A percentile compares a stretch with the other conserved stretches of the same genome.
Conservation (phyloP, 2,329 filamentous ascomycete genomes). For the Botrytis porri region DNA sequence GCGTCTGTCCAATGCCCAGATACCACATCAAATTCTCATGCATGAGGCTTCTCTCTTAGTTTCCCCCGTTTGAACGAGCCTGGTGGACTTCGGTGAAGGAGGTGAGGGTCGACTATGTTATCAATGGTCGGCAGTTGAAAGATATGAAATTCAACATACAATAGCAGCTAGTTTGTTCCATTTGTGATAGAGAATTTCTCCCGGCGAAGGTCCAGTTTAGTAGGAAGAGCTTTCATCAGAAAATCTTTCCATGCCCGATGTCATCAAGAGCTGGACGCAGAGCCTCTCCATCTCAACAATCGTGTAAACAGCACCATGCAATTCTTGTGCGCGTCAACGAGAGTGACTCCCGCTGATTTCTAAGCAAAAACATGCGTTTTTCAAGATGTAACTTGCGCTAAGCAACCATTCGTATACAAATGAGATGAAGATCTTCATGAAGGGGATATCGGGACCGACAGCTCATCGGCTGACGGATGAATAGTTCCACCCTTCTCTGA, state of each 20-base stretch:
- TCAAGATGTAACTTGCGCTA: neutral
- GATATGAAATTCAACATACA: neutral
- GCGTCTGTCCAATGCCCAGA: neutral
- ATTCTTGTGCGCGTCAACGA: neutral
- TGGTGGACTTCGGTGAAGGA: neutral
- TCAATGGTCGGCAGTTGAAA: neutral
- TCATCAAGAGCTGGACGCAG: neutral
- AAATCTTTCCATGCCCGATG: neutral
- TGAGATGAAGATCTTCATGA: neutral
- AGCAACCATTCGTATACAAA: neutral
- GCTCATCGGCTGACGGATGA: neutral
- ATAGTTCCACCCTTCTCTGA: neutral
- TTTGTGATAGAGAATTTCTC: neutral
- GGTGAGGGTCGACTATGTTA: neutral
- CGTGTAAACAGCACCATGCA: neutral
- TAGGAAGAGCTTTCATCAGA: neutral
- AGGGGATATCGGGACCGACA: too few species aligned
- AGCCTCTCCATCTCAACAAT: neutral
- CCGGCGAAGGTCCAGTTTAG: neutral
- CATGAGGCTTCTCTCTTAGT: neutral
- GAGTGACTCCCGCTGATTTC: neutral
- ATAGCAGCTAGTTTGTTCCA: neutral
- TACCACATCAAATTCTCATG: neutral
- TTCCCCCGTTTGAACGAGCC: neutral
- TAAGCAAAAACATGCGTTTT: neutral